phyloP scores from a whole-genome alignment of 768 basidiomycete species.

The Trametes meyenii region DNA sequence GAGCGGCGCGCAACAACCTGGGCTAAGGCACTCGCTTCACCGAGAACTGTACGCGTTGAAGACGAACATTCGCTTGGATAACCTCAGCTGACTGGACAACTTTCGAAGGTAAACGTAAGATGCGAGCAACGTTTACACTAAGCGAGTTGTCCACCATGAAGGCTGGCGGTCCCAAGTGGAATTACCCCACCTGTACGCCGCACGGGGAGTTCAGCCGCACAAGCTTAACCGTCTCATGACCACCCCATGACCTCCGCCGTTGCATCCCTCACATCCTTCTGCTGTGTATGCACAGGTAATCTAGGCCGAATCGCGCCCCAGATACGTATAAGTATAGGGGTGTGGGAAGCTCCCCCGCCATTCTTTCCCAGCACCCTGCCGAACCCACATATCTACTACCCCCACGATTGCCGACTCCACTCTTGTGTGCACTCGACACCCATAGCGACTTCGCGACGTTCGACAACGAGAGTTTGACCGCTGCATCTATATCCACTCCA shows the following conservation, averaged over 20 bases:
- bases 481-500: background rate
- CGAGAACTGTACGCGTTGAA: too few species aligned
- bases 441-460: background rate
- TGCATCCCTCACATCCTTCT: background rate
- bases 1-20: too few species aligned
- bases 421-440: too few species aligned
- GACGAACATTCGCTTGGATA: too few species aligned
- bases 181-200: background rate
- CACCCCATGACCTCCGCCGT: constrained; percentile 9
- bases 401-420: too few species aligned
- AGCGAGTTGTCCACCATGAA: too few species aligned
- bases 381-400: background rate
- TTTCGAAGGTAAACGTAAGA: too few species aligned
- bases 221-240: constrained; percentile 10
- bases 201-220: background rate
- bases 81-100: too few species aligned
- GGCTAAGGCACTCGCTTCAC: too few species aligned
- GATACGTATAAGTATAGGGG: constrained; percentile 3
- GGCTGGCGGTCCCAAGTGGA: background rate
- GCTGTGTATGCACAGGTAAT: background rate
- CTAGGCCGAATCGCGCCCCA: background rate
- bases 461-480: background rate
- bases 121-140: too few species aligned
- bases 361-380: background rate
- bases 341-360: constrained; percentile 1